Evolutionary conservation across 495 filamentous ascomycete genomes (phyloP).

Genomic region (Hypoxylon lienhwacheense): DNA sequence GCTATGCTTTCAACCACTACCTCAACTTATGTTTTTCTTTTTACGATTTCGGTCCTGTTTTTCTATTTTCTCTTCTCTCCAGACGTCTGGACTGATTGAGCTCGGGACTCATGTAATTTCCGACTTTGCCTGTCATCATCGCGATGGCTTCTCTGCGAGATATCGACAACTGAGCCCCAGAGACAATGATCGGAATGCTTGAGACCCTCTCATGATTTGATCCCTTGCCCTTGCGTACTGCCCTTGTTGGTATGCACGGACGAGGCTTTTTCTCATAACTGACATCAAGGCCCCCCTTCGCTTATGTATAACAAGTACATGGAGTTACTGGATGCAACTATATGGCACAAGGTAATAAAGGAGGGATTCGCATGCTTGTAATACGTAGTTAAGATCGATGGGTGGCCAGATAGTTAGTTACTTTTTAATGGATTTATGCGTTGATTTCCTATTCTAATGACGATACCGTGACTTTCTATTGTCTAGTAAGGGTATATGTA

Average conservation of each 20-base stretch:
- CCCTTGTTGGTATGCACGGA: background rate
- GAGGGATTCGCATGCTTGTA: background rate
- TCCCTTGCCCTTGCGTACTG: background rate
- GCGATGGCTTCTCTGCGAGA: background rate
- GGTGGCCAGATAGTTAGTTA: conserved; percentile 10
- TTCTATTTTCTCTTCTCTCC: background rate
- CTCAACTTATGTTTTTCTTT: background rate
- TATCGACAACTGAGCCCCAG: background rate
- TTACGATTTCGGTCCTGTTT: background rate
- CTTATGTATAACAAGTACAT: background rate
- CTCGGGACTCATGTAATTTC: background rate
- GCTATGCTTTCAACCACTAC: no score
- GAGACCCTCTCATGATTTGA: background rate
- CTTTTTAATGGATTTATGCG: background rate
- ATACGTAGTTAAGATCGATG: background rate
- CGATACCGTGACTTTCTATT: no score
- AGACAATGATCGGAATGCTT: background rate
- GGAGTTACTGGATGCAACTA: background rate
- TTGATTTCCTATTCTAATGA: no score
- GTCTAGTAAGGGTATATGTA: no score
- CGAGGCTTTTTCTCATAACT: background rate
- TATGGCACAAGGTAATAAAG: background rate
- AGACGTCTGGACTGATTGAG: conserved; percentile 1
- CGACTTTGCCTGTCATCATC: background rate
- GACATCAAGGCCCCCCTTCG: background rate